Conservation (phyloP, 495 filamentous ascomycete genomes). For the Penicilliopsis zonata region DNA sequence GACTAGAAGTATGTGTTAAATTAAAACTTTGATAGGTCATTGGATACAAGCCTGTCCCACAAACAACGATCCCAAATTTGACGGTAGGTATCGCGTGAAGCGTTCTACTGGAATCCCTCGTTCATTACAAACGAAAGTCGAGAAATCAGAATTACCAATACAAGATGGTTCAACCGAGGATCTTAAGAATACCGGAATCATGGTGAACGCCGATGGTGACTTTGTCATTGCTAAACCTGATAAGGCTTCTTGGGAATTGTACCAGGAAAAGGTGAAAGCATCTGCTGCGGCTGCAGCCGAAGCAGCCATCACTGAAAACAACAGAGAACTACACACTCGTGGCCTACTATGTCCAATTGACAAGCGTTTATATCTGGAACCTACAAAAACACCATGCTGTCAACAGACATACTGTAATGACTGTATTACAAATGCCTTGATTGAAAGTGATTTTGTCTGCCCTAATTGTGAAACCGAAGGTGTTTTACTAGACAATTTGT, state of each 20-base stretch:
- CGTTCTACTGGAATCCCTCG: constrained; percentile 91
- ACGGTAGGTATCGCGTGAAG: constrained; percentile 82
- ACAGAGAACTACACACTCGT: constrained; percentile 68
- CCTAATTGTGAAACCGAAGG: constrained; percentile 83
- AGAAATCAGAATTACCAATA: constrained; percentile 67
- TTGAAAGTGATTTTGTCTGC: constrained; percentile 94
- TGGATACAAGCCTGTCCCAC: constrained; percentile 97
- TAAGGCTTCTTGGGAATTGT: constrained; percentile 89
- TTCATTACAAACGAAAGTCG: constrained; percentile 85
- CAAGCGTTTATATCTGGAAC: constrained; percentile 91
- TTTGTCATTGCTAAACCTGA: constrained; percentile 92
- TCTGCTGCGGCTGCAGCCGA: constrained; percentile 67
- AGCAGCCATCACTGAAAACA: constrained; percentile 55
- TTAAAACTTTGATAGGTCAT: constrained; percentile 43
- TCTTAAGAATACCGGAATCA: constrained; percentile 71
- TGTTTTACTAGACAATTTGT: constrained; percentile 85
- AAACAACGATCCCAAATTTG: constrained; percentile 91
- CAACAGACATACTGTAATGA: constrained; percentile 96
- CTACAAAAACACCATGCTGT: constrained; percentile 97
- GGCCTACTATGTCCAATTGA: constrained; percentile 91
- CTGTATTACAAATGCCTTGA: constrained; percentile 94
- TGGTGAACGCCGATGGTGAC: constrained; percentile 95
- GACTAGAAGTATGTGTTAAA: constrained; percentile 1
- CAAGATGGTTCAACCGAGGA: constrained; percentile 66
- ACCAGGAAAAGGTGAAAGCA: constrained; percentile 82